These are phyloP conservation scores for Stemphylium lycopersici DNA, from an alignment of 2,329 filamentous ascomycete species.

Conservation along the genomic window DNA sequence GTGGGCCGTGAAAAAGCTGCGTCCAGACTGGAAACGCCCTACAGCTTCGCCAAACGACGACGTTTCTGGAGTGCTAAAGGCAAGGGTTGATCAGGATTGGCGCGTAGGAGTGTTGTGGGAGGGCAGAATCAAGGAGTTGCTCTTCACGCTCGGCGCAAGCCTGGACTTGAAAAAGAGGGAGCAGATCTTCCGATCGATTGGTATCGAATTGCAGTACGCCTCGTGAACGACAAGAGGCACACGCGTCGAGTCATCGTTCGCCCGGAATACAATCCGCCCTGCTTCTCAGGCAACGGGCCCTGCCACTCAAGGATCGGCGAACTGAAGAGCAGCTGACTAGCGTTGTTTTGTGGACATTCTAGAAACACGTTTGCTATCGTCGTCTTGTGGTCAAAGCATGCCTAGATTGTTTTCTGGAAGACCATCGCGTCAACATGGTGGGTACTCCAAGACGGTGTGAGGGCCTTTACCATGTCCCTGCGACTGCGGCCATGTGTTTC, in stretches of 20 bases:
- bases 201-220: slow-evolving; percentile 82
- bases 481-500: slow-evolving; percentile 23
- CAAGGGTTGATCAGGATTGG: slow-evolving; percentile 85
- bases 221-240: slow-evolving; percentile 60
- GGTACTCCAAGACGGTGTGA: slow-evolving; percentile 12
- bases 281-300: slow-evolving; percentile 13
- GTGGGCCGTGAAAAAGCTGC: slow-evolving; percentile 53
- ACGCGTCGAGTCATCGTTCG: slow-evolving; percentile 11
- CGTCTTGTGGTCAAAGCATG: slow-evolving; percentile 14
- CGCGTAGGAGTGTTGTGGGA: slow-evolving; percentile 90
- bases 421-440: slow-evolving; percentile 23
- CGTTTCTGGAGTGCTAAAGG: slow-evolving; percentile 86
- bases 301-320: background rate
- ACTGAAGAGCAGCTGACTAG: slow-evolving; percentile 9
- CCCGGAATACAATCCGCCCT: slow-evolving; percentile 9
- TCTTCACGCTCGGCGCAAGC: slow-evolving; percentile 88
- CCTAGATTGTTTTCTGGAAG: slow-evolving; percentile 25
- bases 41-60: slow-evolving; percentile 60
- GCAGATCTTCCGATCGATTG: slow-evolving; percentile 77
- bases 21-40: slow-evolving; percentile 50
- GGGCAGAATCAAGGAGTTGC: slow-evolving; percentile 85
- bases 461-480: slow-evolving; percentile 11
- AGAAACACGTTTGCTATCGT: slow-evolving; percentile 18
- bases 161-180: slow-evolving; percentile 79
- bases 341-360: slow-evolving; percentile 21